Evolutionary conservation across 2,329 filamentous ascomycete genomes (phyloP).

Genomic region (Ascosphaera aggregata): DNA sequence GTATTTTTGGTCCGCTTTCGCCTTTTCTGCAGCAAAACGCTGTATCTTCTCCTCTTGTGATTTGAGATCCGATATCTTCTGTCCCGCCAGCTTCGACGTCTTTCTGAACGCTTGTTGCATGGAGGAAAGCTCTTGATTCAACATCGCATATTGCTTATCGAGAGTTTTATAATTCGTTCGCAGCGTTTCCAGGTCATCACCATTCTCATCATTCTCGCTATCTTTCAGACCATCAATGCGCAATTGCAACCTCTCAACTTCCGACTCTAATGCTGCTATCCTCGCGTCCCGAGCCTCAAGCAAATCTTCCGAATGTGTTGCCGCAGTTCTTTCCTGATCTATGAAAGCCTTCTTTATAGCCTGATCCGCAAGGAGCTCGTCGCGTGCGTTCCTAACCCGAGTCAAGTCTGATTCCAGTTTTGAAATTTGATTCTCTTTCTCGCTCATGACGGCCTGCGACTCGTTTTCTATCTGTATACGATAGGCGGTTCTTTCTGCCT

Average conservation of each 20-base stretch:
- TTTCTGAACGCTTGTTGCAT: constrained; percentile 86
- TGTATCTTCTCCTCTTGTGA: constrained; percentile 56
- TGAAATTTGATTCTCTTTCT: constrained; percentile 62
- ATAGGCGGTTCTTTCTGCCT: constrained; percentile 64
- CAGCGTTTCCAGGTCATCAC: constrained; percentile 45
- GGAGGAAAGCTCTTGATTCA: constrained; percentile 69
- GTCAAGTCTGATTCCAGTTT: constrained; percentile 65
- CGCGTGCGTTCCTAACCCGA: constrained; percentile 59
- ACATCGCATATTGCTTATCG: constrained; percentile 56
- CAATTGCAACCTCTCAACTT: constrained; percentile 46
- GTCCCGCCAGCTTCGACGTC: constrained; percentile 59
- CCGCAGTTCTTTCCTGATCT: constrained; percentile 47
- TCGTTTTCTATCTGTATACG: constrained; percentile 64
- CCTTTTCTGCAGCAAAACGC: constrained; percentile 63
- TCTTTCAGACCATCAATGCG: constrained; percentile 26
- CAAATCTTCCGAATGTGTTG: constrained; percentile 57
- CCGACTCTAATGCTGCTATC: constrained; percentile 60
- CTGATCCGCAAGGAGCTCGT: constrained; percentile 67
- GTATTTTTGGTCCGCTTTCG: constrained; percentile 94
- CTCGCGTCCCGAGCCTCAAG: constrained; percentile 55
- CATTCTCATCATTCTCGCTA: constrained; percentile 23
- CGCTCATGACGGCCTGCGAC: constrained; percentile 43
- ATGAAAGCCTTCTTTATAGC: constrained; percentile 55
- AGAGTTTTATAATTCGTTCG: constrained; percentile 50
- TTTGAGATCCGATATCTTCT: constrained; percentile 60